Conservation (phyloP, 1,284 basidiomycete genomes). For the Pseudozyma pruni region DNA sequence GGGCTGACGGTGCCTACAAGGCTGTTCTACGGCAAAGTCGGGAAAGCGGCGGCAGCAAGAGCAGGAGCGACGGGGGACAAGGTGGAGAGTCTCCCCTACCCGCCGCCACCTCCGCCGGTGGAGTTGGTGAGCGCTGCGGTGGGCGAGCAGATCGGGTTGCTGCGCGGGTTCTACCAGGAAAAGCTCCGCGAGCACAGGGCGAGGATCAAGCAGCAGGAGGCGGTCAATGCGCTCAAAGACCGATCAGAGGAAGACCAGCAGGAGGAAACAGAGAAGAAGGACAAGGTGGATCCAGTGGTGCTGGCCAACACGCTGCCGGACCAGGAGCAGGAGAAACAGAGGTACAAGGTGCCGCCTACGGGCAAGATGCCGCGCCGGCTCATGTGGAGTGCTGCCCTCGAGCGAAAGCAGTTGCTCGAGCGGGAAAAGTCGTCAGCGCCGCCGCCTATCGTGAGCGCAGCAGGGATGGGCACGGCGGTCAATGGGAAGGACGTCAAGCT, state of each 20-base stretch:
- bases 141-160: conserved; percentile 83
- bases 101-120: conserved; percentile 82
- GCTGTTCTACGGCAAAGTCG: conserved; percentile 77
- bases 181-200: conserved; percentile 41
- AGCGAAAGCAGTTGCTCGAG: conserved; percentile 7
- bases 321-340: conserved; percentile 57
- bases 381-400: conserved; percentile 32
- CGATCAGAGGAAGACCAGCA: not conserved
- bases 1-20: conserved; percentile 82
- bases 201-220: conserved; percentile 12
- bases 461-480: not conserved
- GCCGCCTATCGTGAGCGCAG: no score
- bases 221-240: not conserved
- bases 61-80: conserved; percentile 5
- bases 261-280: conserved; percentile 1
- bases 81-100: conserved; percentile 70
- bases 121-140: conserved; percentile 76
- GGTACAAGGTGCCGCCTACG: conserved; percentile 64
- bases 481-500: conserved; percentile 18
- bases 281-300: conserved; percentile 21
- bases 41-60: not conserved
- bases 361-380: conserved; percentile 60
- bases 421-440: no score
- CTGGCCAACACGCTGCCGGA: conserved; percentile 48
- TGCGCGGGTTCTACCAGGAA: conserved; percentile 76